A percentile compares a stretch with the other conserved stretches of the same genome.
These are phyloP conservation scores for Lipomyces orientalis DNA, from an alignment of 805 yeast species.

Conservation along the genomic window DNA sequence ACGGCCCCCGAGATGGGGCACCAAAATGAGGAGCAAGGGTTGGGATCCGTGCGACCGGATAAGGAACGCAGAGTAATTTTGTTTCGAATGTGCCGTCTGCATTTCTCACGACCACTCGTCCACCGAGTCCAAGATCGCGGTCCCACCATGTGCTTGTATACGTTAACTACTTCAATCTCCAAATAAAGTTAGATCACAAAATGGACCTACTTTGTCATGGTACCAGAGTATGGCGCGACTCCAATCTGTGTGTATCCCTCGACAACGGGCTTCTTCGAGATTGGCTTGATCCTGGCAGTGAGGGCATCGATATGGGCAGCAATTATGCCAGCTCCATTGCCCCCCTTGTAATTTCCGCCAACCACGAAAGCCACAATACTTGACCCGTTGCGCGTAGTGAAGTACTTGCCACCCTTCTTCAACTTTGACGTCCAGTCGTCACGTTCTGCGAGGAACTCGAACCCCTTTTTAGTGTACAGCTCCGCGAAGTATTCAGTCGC, in stretches of 20 bases:
- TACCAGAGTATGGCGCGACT: slow-evolving; percentile 82
- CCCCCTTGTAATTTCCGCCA: slow-evolving; percentile 68
- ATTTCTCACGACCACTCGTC: slow-evolving; percentile 63
- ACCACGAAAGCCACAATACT: slow-evolving; percentile 70
- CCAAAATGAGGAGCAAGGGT: slow-evolving; percentile 90
- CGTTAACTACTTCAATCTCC: slow-evolving; percentile 1
- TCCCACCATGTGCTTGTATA: slow-evolving; percentile 66
- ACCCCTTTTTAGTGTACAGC: slow-evolving; percentile 61
- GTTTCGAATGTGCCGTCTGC: slow-evolving; percentile 41
- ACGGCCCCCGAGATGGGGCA: slow-evolving; percentile 66
- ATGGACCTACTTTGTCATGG: slow-evolving; percentile 45
- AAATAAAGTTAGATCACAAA: neutral
- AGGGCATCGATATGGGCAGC: slow-evolving; percentile 61
- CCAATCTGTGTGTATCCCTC: slow-evolving; percentile 81
- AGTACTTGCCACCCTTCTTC: slow-evolving; percentile 61
- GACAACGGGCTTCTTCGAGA: slow-evolving; percentile 60
- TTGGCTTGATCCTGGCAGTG: slow-evolving; percentile 61
- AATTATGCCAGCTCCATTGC: slow-evolving; percentile 64
- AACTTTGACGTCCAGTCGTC: slow-evolving; percentile 54
- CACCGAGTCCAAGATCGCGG: slow-evolving; percentile 84
- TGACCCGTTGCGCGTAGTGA: slow-evolving; percentile 71
- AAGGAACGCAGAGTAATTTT: slow-evolving; percentile 47
- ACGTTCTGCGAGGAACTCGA: slow-evolving; percentile 67
- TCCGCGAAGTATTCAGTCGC: slow-evolving; percentile 71
- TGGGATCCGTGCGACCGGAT: slow-evolving; percentile 74